These are phyloP conservation scores for Zalaria obscura DNA, from an alignment of 2,329 filamentous ascomycete species.

Conservation along the genomic window DNA sequence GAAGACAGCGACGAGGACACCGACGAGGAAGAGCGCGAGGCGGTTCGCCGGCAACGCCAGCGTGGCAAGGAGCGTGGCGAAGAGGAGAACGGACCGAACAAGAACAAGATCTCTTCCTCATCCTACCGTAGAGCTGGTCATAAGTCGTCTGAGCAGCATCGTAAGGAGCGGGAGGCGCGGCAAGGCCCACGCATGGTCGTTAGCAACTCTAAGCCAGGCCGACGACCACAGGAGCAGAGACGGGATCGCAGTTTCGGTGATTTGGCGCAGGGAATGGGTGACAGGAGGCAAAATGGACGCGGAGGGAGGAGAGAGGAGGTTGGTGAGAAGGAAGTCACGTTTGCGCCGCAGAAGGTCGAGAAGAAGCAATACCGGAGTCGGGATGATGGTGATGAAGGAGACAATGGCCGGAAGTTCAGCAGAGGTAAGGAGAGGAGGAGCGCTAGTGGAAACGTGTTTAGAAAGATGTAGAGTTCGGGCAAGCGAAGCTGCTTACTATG, in stretches of 20 bases:
- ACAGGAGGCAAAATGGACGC: constrained; percentile 12
- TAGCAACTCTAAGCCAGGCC: constrained; percentile 9
- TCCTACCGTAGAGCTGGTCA: constrained; percentile 47
- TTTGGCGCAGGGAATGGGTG: constrained; percentile 29
- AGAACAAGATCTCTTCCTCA: constrained; percentile 12
- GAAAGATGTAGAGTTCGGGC: constrained; percentile 37
- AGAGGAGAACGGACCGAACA: constrained; percentile 31
- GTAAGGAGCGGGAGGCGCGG: constrained; percentile 38
- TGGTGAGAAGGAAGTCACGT: constrained; percentile 53
- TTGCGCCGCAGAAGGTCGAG: constrained; percentile 45
- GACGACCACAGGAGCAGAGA: constrained; percentile 22
- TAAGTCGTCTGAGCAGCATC: constrained; percentile 16
- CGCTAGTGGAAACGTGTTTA: constrained; percentile 63
- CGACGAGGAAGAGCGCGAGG: constrained; percentile 25
- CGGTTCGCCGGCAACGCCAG: constrained; percentile 11
- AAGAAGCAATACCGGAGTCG: constrained; percentile 17
- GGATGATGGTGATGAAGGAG: constrained; percentile 13
- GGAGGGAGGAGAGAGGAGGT: constrained; percentile 21
- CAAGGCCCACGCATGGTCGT: constrained; percentile 33
- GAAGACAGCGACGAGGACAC: constrained; percentile 20
- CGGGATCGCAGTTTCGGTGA: constrained; percentile 45
- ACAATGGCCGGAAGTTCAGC: constrained; percentile 13
- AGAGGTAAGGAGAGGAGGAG: constrained; percentile 43
- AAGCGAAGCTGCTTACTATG: background rate
- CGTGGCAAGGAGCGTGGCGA: constrained; percentile 19